Evolutionary conservation across 495 filamentous ascomycete species (phyloP).

Genomic region (Aspergillus sclerotioniger): DNA sequence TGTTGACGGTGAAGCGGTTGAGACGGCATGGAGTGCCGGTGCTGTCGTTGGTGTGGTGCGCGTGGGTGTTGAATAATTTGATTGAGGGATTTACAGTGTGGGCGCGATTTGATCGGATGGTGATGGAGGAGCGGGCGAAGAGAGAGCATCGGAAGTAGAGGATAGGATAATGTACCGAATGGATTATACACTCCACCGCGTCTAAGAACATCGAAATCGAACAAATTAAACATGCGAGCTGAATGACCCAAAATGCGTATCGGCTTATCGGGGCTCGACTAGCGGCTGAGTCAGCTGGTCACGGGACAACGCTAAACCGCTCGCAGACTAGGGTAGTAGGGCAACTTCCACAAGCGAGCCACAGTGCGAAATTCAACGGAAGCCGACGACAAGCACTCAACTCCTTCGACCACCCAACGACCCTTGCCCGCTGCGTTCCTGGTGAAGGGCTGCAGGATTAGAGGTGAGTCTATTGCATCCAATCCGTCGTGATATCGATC

Average conservation of each 20-base stretch:
- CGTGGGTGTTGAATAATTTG: conserved; percentile 56
- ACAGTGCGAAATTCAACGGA: conserved; percentile 49
- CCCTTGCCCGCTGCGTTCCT: conserved; percentile 44
- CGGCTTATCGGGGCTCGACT: conserved; percentile 5
- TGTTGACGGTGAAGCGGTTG: conserved; percentile 51
- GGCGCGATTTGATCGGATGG: conserved; percentile 53
- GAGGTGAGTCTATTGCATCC: conserved; percentile 38
- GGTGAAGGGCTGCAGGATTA: conserved; percentile 51
- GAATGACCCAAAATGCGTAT: background rate
- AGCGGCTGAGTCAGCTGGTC: conserved; percentile 16
- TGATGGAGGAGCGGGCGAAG: conserved; percentile 50
- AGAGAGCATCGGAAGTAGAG: conserved; percentile 33
- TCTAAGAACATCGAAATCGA: too few species aligned
- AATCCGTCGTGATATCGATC: conserved; percentile 15
- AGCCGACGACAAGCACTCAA: conserved; percentile 40
- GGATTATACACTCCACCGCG: too few species aligned
- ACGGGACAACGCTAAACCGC: conserved; percentile 19
- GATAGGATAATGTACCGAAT: too few species aligned
- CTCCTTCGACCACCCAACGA: conserved; percentile 43
- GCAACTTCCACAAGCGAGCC: conserved; percentile 47
- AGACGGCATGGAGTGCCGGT: conserved; percentile 54
- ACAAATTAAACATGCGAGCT: too few species aligned
- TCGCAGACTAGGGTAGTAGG: conserved; percentile 28
- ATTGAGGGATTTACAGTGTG: conserved; percentile 59
- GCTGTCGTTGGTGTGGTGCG: conserved; percentile 55